These are phyloP conservation scores for Starmerella lactis-condensi DNA, from an alignment of 805 yeast species.

Conservation along the genomic window DNA sequence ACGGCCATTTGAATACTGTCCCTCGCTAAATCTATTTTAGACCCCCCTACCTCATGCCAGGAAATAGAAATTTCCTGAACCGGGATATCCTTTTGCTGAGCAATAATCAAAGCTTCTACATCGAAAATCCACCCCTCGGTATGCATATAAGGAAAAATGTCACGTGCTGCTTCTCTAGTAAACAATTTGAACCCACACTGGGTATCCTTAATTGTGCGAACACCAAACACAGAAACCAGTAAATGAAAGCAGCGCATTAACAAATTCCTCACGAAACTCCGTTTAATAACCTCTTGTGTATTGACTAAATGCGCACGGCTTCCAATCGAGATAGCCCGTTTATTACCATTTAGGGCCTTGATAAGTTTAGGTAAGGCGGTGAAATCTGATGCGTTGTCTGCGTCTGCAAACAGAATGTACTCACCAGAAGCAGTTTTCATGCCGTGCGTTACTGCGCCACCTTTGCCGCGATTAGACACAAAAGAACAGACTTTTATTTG, in stretches of 20 bases:
- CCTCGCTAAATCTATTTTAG: constrained; percentile 78
- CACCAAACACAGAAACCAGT: constrained; percentile 73
- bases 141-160: constrained; percentile 76
- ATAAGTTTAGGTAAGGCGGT: constrained; percentile 41
- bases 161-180: constrained; percentile 43
- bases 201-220: constrained; percentile 71
- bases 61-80: constrained; percentile 68
- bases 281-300: constrained; percentile 89
- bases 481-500: constrained; percentile 54
- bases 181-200: constrained; percentile 96
- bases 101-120: constrained; percentile 75
- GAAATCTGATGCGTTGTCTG: constrained; percentile 88
- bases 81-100: constrained; percentile 46
- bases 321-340: constrained; percentile 62
- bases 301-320: constrained; percentile 93
- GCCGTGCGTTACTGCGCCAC: constrained; percentile 94
- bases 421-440: constrained; percentile 55
- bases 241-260: constrained; percentile 85
- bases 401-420: constrained; percentile 77
- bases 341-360: constrained; percentile 21
- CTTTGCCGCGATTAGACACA: constrained; percentile 71
- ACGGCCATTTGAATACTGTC: constrained; percentile 88
- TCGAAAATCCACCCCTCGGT: constrained; percentile 98
- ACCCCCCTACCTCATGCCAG: constrained; percentile 96
- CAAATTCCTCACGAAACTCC: constrained; percentile 72